Evolutionary conservation across 495 filamentous ascomycete genomes (phyloP).

Genomic region (Darksidea phi): DNA sequence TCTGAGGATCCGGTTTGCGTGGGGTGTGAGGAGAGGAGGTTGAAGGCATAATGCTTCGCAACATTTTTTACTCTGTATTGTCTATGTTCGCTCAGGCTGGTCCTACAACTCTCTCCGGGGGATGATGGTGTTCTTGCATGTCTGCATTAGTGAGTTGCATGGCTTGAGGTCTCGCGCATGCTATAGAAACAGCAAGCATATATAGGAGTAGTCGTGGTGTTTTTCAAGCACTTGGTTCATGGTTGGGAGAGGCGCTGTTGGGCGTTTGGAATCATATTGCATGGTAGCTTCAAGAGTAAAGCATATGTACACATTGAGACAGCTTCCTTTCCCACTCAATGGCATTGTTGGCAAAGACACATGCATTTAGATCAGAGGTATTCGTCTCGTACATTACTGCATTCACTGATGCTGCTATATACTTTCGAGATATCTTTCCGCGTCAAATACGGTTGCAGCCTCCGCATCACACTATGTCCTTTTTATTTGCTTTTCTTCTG

Average conservation of each 20-base stretch:
- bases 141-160: no score
- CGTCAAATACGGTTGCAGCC: no score
- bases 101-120: neutral
- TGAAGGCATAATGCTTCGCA: slow-evolving; percentile 51
- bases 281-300: no score
- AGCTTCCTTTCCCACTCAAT: no score
- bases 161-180: no score
- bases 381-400: no score
- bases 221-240: neutral
- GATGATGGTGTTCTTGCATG: neutral
- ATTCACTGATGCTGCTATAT: no score
- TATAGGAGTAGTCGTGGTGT: neutral
- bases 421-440: no score
- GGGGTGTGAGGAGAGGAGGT: slow-evolving; percentile 60
- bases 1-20: slow-evolving; percentile 62
- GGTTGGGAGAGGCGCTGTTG: neutral
- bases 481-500: slow-evolving; percentile 1
- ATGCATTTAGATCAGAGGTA: no score
- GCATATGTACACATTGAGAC: no score
- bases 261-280: neutral
- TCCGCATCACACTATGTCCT: no score
- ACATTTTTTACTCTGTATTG: neutral
- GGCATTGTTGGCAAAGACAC: no score
- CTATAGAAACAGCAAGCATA: neutral
- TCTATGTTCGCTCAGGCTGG: neutral